Evolutionary conservation across 345 rosid genomes (phyloP).

Genomic region (Anacardium occidentale): DNA sequence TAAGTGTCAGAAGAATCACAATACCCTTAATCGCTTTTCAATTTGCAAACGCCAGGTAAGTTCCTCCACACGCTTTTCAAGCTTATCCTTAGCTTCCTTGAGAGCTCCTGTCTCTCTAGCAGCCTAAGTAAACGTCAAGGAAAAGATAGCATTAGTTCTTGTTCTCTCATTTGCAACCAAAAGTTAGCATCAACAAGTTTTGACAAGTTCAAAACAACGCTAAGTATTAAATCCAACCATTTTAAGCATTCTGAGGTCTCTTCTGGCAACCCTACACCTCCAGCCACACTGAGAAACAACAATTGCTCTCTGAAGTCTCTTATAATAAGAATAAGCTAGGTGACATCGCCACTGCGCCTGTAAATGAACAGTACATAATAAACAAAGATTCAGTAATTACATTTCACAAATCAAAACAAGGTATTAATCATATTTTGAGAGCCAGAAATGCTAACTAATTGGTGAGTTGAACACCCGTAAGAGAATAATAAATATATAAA

Average conservation of each 20-base stretch:
- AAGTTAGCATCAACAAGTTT: not conserved
- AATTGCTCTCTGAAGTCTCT: conserved; percentile 81
- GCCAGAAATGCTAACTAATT: not conserved
- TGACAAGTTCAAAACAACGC: not conserved
- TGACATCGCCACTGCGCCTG: conserved; percentile 75
- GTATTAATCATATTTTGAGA: conserved; percentile 2
- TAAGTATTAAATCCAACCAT: conserved; percentile 53
- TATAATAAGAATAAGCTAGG: conserved; percentile 64
- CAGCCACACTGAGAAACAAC: conserved; percentile 89
- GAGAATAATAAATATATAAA: conserved; percentile 4
- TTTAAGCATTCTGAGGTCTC: conserved; percentile 85
- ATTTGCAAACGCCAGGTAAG: conserved; percentile 93
- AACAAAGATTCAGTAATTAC: conserved; percentile 8
- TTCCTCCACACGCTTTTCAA: conserved; percentile 98
- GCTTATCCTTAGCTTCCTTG: conserved; percentile 87
- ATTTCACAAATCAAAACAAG: conserved; percentile 7
- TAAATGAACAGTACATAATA: conserved; percentile 24
- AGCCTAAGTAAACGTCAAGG: conserved; percentile 49
- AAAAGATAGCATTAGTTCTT: conserved; percentile 19
- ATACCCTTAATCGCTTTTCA: conserved; percentile 94
- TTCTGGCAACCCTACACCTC: conserved; percentile 94
- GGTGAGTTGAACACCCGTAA: conserved; percentile 14
- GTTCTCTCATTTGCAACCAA: conserved; percentile 8
- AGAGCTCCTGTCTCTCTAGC: conserved; percentile 96
- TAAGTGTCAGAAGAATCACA: conserved; percentile 5